phyloP scores from a whole-genome alignment of 164 flowering plant species.

The Paratinospora sagittata region DNA sequence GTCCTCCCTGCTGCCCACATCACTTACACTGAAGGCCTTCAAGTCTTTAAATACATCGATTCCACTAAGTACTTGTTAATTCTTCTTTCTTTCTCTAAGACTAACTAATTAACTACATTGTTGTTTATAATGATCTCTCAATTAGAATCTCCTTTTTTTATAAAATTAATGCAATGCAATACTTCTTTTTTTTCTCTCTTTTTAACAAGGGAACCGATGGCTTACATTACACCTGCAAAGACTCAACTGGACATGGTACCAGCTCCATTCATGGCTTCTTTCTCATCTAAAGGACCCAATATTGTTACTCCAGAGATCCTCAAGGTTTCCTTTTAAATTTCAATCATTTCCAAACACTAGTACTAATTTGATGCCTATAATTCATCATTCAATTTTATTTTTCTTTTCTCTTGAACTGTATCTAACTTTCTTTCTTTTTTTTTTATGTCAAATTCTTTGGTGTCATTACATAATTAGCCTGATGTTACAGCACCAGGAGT shows the following conservation, averaged over 20 bases:
- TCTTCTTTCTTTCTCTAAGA: not conserved
- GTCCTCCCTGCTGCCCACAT: conserved; percentile 48
- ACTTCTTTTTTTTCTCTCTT: not conserved
- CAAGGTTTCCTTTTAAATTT: conserved; percentile 44
- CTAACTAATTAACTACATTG: not conserved
- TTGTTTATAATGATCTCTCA: not conserved
- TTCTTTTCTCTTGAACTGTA: not conserved
- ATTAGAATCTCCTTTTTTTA: not conserved
- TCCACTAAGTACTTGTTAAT: conserved; percentile 32
- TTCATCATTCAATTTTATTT: not conserved
- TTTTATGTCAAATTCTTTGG: not conserved
- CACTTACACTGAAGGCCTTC: conserved; percentile 30
- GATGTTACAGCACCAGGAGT: conserved; percentile 88
- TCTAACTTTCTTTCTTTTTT: too few relatives aligned
- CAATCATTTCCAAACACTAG: not conserved
- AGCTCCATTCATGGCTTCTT: conserved; percentile 76
- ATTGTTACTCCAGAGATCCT: conserved; percentile 59
- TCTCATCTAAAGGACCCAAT: conserved; percentile 80
- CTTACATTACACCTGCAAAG: conserved; percentile 36
- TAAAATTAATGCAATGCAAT: not conserved
- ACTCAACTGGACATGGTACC: conserved; percentile 44
- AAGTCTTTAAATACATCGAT: conserved; percentile 38
- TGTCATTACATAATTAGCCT: too few relatives aligned
- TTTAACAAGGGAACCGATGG: conserved; percentile 41
- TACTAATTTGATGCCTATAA: too few relatives aligned